phyloP scores from a whole-genome alignment of 208 protist species.

The Angomonas deanei region DNA sequence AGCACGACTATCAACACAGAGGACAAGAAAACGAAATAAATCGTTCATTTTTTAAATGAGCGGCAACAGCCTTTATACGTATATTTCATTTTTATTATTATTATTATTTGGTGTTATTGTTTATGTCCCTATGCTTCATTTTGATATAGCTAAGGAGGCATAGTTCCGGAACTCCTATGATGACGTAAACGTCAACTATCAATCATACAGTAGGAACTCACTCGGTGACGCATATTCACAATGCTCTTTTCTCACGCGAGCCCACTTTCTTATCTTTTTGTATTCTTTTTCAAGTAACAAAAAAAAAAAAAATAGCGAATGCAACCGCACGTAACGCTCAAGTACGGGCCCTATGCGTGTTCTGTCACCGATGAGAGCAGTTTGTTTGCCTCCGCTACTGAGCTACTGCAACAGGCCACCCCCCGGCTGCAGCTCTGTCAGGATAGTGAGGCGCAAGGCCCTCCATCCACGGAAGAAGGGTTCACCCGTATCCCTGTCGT shows the following conservation, averaged over 20 bases:
- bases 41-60: not conserved
- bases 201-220: too few relatives aligned
- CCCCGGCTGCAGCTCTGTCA: not conserved
- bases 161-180: too few relatives aligned
- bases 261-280: not conserved
- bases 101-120: too few relatives aligned
- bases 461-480: not conserved
- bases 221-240: too few relatives aligned
- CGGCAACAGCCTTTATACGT: too few relatives aligned
- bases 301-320: not conserved
- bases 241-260: not conserved
- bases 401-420: not conserved
- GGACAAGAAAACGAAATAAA: not conserved
- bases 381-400: not conserved
- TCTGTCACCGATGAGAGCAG: not conserved
- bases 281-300: not conserved
- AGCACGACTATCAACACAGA: constrained; percentile 2
- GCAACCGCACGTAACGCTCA: not conserved
- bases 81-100: too few relatives aligned
- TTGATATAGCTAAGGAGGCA: too few relatives aligned
- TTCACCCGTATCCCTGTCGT: constrained; percentile 1
- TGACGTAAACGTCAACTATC: too few relatives aligned
- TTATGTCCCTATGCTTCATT: too few relatives aligned
- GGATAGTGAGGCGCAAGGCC: not conserved
- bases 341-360: not conserved